These are phyloP conservation scores for Ustilago nuda DNA, from an alignment of 1,284 basidiomycete genomes.

Conservation along the genomic window DNA sequence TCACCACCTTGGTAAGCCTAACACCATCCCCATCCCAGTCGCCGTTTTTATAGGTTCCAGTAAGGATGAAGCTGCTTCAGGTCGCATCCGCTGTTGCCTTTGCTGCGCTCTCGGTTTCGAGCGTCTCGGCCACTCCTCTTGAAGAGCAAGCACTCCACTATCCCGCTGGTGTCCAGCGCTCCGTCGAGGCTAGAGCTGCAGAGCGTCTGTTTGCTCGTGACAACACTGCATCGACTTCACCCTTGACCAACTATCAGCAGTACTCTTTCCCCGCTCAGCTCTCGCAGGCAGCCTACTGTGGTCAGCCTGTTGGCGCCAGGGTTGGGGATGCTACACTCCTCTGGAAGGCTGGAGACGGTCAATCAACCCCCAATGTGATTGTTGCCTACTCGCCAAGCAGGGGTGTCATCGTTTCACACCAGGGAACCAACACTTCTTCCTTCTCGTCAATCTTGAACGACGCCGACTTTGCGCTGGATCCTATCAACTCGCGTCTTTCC, in stretches of 20 bases:
- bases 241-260: conserved; percentile 39
- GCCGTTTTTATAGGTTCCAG: background rate
- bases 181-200: conserved; percentile 16
- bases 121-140: conserved; percentile 21
- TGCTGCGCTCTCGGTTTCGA: conserved; percentile 20
- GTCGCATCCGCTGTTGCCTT: conserved; percentile 21
- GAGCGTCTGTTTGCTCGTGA: conserved; percentile 26
- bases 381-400: conserved; percentile 52
- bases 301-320: conserved; percentile 26
- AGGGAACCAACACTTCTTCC: conserved; percentile 57
- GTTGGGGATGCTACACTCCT: conserved; percentile 54
- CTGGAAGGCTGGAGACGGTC: conserved; percentile 55
- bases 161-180: conserved; percentile 24
- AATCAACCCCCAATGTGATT: conserved; percentile 40
- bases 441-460: conserved; percentile 53
- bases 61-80: conserved; percentile 19
- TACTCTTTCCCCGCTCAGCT: conserved; percentile 50
- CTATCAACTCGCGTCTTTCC: conserved; percentile 40
- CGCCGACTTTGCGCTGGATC: conserved; percentile 36
- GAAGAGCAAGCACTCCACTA: conserved; percentile 9
- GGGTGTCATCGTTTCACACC: conserved; percentile 56
- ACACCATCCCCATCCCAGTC: background rate
- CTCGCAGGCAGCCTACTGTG: conserved; percentile 53
- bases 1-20: background rate
- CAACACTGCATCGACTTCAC: conserved; percentile 31